Evolutionary conservation across 768 basidiomycete genomes (phyloP), one percentile per base, ranked within the genome.

Genomic region (Amanita rimosa): DNA sequence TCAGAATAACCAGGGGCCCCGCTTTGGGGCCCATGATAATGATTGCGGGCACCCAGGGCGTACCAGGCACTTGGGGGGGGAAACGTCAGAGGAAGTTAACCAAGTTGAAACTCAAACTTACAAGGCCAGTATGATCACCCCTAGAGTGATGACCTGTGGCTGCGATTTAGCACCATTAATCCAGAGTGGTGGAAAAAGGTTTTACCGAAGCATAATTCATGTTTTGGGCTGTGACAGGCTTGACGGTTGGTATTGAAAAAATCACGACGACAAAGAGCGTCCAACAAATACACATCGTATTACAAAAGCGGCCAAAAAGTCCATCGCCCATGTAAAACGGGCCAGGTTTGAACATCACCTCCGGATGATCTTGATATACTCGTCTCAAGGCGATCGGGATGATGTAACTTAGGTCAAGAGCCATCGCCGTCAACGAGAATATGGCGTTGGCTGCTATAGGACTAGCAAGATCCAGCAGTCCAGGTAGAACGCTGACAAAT

Each of bases 251-350:
- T 55, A 90, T 65, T 36, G 81, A 78, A 64, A 87, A 85, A 55
- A 89, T 78, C 37, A 87, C 70, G 50, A 67, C 72, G 31, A 87
- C 73, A 61, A 85, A 85, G 10, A 76, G 55, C 29, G 81, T 82
- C 83, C 83, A 86, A 10, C 58, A 43, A 44, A 86, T 82, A 62
- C 84, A 86, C n/a, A 67, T 68, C 24, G 70, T 53, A 56, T 90
- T 88, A 49, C 73, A 74, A 3, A 69, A 58, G 68, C 73, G 73
- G 0, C 85, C 85, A 13, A 86, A 60, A 36, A 70, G 52, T 0
- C 85, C 85, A 48, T 75, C 65, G 26, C 87, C 83, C 78, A 91
- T 80, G 66, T 83, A 90, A 67, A 91, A 90, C 5, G 89, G 88
- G 9, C 89, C 89, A 3, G 89, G 89, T 52, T 76, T 80, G 72